Base-by-base conservation (phyloP, 2,329 filamentous ascomycete genomes). In the Cercospora sesami region DNA sequence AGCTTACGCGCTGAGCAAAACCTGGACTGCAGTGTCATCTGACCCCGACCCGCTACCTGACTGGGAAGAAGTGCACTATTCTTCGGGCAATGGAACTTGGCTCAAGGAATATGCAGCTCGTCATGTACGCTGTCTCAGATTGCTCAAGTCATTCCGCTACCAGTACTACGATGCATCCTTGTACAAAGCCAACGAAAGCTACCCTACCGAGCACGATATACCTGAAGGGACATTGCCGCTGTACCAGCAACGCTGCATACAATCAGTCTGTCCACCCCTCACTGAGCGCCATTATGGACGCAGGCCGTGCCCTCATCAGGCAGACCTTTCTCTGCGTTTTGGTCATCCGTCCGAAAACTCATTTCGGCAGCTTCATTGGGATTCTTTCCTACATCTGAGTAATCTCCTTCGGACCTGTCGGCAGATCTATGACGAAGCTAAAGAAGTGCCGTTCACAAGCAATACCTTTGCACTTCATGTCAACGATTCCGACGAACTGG, bases 371-470 rank as follows among this genome's bases (percentile, higher is more conserved):
- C 33, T 60, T 33, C 58, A 60, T 42, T n/a, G 31, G 58, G 33
- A 42, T 23, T 60, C 58, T 16, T 60, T 60, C 58, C 33, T 60
- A 18, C 21, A 42, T 21, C 12, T 60, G 33, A 60, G 18, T 14
- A 42, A 60, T 8, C 58, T 60, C 1, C 14, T 60, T 10, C 16
- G 14, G n/a, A 26, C 33, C 8, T 60, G 30, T 36, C 58, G 21
- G 18, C 58, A 60, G 21, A 36, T 60, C n/a, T 60, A 60, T n/a
- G 30, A 45, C 18, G 58, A 60, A 42, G 58, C 58, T n/a, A 60
- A 23, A 5, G 7, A 8, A 7, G 8, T 60, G 1, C 33, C 58
- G 14, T 60, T 60, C 58, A 42, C 58, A 39, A 60, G 58, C 58
- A 60, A 60, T n/a, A 26, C n/a, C 7, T 60, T 42, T 60, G 31